Base-by-base conservation (phyloP, 148 eudicot genomes). In the Simmondsia chinensis region DNA sequence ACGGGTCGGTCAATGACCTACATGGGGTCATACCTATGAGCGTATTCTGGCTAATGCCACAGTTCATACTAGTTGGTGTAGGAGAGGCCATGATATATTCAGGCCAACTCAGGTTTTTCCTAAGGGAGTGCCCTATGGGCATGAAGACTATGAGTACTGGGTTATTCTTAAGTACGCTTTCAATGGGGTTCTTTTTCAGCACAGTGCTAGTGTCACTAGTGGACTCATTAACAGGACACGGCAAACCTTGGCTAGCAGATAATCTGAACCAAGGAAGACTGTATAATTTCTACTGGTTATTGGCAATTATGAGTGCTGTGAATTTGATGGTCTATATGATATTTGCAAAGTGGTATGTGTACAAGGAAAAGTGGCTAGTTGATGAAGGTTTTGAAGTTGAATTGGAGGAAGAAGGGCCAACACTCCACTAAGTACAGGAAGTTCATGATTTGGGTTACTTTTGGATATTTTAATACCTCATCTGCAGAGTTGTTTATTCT, bases 121-220 rank as follows among this genome's bases (percentile, higher is more conserved):
- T 80, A 29, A 75, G 76, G 11, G 71, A 67, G 33, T 72, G 76
- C 12, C 87, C 87, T 2, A 75, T 72, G 36, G 73, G 82, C 5
- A 75, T 75, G 87, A 80, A 80, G 34, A 70, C 87, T 0, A 76
- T 75, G 64, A 80, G 87, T 45, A 80, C 87, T 3, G 82, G 87
- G 26, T 56, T 80, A 5, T 80, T 80, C 61, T 34, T 80, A 33
- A 75, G 79, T 2, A 75, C 82, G 3, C 65, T 75, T 17, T 54
- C 87, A 0, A 57, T 79, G 24, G 87, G 81, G 32, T 79, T 75
- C 38, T 79, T 79, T 64, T 26, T 75, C 4, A 79, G 82, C 43
- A 67, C 78, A 11, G 32, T 72, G 10, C 15, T 80, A 0, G 87
- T 80, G 9, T 48, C 71, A 0, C 21, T 75, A 0, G 69, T 80